These are phyloP conservation scores for Xerocomellus amylosporus DNA, from an alignment of 768 basidiomycete genomes.

Conservation along the genomic window DNA sequence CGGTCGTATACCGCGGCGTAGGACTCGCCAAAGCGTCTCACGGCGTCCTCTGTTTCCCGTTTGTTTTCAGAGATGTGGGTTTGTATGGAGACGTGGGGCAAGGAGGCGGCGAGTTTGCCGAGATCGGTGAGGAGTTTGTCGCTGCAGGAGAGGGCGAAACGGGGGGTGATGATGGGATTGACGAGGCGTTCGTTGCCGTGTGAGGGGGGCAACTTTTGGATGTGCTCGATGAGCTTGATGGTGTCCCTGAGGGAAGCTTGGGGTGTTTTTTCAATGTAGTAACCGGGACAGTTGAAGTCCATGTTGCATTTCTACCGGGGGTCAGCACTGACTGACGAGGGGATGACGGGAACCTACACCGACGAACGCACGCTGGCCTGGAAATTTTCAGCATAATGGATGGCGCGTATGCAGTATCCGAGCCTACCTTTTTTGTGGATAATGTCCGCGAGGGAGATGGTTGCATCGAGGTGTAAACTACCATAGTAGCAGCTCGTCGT, in stretches of 20 bases:
- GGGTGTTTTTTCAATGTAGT: conserved; percentile 63
- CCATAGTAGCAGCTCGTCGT: conserved; percentile 92
- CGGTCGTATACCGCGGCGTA: conserved; percentile 82
- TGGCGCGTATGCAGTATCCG: background rate
- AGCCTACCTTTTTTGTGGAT: conserved; percentile 52
- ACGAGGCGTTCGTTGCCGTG: conserved; percentile 53
- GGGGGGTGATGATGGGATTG: conserved; percentile 86
- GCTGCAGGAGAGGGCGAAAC: conserved; percentile 89
- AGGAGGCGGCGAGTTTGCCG: conserved; percentile 51
- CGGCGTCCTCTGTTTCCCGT: conserved; percentile 62
- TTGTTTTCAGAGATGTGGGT: conserved; percentile 89
- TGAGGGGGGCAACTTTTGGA: conserved; percentile 48
- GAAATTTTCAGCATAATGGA: conserved; percentile 2
- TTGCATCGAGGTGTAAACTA: conserved; percentile 73
- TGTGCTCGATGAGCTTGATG: conserved; percentile 58
- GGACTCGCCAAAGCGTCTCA: conserved; percentile 61
- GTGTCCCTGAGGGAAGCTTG: conserved; percentile 59
- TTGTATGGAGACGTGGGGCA: conserved; percentile 70
- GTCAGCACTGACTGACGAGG: conserved; percentile 4
- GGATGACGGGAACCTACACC: conserved; percentile 49
- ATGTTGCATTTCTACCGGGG: conserved; percentile 29
- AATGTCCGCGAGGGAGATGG: conserved; percentile 73
- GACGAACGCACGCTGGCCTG: conserved; percentile 81
- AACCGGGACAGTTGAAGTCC: conserved; percentile 59
- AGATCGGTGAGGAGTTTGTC: conserved; percentile 57